Conservation (phyloP, 768 basidiomycete species). For the Lepiota brunneoincarnata region DNA sequence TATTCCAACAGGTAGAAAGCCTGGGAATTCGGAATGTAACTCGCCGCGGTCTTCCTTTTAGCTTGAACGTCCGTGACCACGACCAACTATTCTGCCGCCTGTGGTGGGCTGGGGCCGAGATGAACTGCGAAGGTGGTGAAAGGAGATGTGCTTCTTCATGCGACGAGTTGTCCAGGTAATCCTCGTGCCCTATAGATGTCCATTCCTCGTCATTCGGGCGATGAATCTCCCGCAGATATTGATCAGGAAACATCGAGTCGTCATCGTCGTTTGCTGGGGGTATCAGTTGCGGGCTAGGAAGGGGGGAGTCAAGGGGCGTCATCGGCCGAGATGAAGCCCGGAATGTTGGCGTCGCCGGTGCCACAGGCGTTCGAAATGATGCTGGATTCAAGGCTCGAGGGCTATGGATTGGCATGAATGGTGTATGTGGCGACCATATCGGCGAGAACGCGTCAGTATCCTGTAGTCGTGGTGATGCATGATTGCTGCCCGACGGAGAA, state of each 20-base stretch:
- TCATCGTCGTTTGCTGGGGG: constrained; percentile 46
- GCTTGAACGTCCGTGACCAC: constrained; percentile 54
- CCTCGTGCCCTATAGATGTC: constrained; percentile 23
- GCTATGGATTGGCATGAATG: constrained; percentile 4
- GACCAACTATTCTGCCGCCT: constrained; percentile 22
- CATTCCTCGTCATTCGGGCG: constrained; percentile 29
- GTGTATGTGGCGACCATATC: constrained; percentile 12
- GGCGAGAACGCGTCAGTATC: neutral
- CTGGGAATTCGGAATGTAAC: constrained; percentile 44
- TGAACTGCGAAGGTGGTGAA: constrained; percentile 27
- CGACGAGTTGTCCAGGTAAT: neutral
- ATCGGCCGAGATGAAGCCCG: constrained; percentile 27
- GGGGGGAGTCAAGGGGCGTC: constrained; percentile 24
- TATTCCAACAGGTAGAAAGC: constrained; percentile 19
- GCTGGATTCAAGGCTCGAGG: constrained; percentile 6
- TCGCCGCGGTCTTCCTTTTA: constrained; percentile 54
- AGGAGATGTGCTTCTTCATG: constrained; percentile 12
- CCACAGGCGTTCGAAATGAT: constrained; percentile 10
- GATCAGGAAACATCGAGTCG: constrained; percentile 48
- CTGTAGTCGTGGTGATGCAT: neutral
- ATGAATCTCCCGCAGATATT: constrained; percentile 43
- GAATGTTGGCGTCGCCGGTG: constrained; percentile 9
- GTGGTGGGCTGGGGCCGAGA: constrained; percentile 30
- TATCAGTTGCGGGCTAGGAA: constrained; percentile 36
- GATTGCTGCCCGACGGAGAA: constrained; percentile 10